Percentiles rank a stretch among this genome's conserved stretches.
Conservation (phyloP, 768 basidiomycete species). For the Boletus rubescentipes region DNA sequence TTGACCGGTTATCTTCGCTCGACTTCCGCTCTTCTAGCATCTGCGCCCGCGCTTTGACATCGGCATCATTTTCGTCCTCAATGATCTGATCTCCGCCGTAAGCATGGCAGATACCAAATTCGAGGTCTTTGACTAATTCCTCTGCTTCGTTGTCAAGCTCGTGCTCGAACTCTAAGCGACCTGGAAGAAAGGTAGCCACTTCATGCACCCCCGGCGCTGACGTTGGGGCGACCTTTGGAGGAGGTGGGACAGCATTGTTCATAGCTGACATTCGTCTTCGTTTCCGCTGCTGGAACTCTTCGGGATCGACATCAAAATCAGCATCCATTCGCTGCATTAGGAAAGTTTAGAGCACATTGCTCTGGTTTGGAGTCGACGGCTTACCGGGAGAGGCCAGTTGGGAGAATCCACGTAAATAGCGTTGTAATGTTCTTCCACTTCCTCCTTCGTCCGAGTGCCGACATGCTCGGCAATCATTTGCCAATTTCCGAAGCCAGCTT, state of each 20-base stretch:
- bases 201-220: conserved; percentile 93
- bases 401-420: conserved; percentile 76
- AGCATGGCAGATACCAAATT: conserved; percentile 85
- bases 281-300: conserved; percentile 87
- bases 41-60: conserved; percentile 54
- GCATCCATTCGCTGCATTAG: conserved; percentile 41
- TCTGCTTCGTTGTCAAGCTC: conserved; percentile 98
- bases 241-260: conserved; percentile 53
- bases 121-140: conserved; percentile 90
- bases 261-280: conserved; percentile 84
- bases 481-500: conserved; percentile 95
- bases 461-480: conserved; percentile 93
- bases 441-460: conserved; percentile 90
- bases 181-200: conserved; percentile 89
- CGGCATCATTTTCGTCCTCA: conserved; percentile 76
- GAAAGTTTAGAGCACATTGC: neutral
- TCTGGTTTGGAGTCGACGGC: conserved; percentile 25
- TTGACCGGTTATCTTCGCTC: conserved; percentile 16
- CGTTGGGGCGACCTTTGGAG: conserved; percentile 75
- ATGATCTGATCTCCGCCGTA: conserved; percentile 82
- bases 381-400: conserved; percentile 79
- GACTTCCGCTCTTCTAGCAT: conserved; percentile 41
- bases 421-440: conserved; percentile 88
- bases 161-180: conserved; percentile 97
- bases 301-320: conserved; percentile 69